Base-by-base conservation (phyloP, 768 basidiomycete species). In the Pleurotus ostreatus region DNA sequence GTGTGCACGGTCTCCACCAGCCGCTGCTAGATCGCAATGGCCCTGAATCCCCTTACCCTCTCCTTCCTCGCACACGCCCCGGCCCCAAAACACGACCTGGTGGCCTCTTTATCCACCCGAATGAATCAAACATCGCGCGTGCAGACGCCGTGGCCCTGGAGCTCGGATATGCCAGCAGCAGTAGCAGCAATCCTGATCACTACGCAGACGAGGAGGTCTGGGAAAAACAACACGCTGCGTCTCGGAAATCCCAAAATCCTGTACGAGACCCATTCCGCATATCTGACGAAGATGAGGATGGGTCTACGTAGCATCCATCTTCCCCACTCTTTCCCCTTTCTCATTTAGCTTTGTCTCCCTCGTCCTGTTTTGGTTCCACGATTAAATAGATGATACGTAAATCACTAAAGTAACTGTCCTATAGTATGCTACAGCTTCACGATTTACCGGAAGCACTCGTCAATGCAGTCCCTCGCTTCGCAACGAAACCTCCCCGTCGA, bases 141-240 rank as follows among this genome's bases (percentile, higher is more conserved):
- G 86, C 86, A 2, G 85, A 88, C 57, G 82, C 79, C 7, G 75
- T 70, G n/a, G 83, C 83, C 0, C 65, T 79, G 46, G 76, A 82
- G 61, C 68, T 84, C 30, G 85, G 83, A 20, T 58, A 85, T 15
- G 67, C 67, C 2, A 73, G 76, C 11, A 49, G 48, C 39, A 49
- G 48, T 20, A 48, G 46, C 47, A 59, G 46, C 26, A 51, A 55
- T 46, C 54, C 55, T 12, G 23, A 49, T 18, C 25, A 15, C n/a
- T 38, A 30, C 40, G 43, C 56, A 38, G 39, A 45, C 45, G n/a
- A 22, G 25, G n/a, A 22, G 25, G 23, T 39, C 12, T 57, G 46
- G 55, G 51, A 53, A 16, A 53, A 53, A 25, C 15, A 22, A 40
- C 26, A 41, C 25, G 39, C 6, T 3, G 22, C 51, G 13, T 25